Conservation (phyloP, 2,329 filamentous ascomycete species). For the Calonectria naviculata region DNA sequence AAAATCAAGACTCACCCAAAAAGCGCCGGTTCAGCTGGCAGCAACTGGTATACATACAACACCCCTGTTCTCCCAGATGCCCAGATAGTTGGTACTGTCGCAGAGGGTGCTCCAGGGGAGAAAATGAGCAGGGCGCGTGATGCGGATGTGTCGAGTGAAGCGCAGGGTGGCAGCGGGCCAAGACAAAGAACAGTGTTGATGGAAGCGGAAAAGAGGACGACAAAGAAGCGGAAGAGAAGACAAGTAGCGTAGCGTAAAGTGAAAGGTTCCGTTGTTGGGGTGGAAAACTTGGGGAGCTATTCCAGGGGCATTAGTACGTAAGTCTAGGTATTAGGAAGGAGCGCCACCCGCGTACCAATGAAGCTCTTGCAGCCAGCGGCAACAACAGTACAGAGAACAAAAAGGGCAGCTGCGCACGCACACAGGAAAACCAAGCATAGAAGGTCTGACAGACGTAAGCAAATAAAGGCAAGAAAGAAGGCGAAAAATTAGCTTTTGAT, state of each 20-base stretch:
- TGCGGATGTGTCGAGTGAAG: background rate
- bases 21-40: conserved; percentile 44
- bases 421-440: background rate
- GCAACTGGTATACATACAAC: conserved; percentile 54
- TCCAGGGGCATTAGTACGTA: background rate
- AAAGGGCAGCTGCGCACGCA: background rate
- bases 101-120: conserved; percentile 17
- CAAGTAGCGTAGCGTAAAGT: background rate
- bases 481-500: background rate
- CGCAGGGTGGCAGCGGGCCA: background rate
- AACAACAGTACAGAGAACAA: background rate
- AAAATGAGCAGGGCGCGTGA: background rate
- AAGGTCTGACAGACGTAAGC: background rate
- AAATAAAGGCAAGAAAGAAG: background rate
- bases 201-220: background rate
- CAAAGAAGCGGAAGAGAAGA: background rate
- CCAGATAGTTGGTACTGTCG: conserved; percentile 29
- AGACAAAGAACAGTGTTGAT: background rate
- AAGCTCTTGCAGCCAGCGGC: background rate
- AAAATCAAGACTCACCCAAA: conserved; percentile 42
- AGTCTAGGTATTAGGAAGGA: background rate
- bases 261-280: background rate
- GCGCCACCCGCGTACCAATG: background rate
- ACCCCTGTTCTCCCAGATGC: conserved; percentile 30
- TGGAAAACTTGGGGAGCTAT: background rate